phyloP scores from a whole-genome alignment of 2,329 filamentous ascomycete species.

The Neopestalotiopsis rosae region DNA sequence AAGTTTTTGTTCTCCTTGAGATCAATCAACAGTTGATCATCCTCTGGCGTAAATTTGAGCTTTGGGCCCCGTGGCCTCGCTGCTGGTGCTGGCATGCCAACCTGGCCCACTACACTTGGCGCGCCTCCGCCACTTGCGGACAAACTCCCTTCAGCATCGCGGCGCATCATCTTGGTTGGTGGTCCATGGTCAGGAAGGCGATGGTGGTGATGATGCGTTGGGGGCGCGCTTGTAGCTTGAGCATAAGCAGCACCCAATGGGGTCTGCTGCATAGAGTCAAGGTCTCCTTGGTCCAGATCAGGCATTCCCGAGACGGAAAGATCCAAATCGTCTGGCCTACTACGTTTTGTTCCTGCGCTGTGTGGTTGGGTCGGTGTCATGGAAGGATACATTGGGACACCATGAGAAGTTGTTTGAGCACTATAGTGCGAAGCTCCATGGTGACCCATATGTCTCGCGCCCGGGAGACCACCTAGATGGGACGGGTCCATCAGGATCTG shows the following conservation, averaged over 20 bases:
- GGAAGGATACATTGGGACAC: conserved; percentile 58
- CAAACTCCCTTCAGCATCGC: conserved; percentile 56
- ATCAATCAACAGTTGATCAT: conserved; percentile 86
- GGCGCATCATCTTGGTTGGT: conserved; percentile 70
- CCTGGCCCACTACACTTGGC: conserved; percentile 85
- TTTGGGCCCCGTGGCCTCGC: conserved; percentile 84
- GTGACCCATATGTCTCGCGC: conserved; percentile 53
- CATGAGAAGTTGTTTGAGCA: conserved; percentile 48
- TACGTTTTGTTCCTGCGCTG: conserved; percentile 52
- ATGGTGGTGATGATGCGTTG: conserved; percentile 77
- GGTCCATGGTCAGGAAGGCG: conserved; percentile 76
- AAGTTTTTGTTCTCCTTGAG: conserved; percentile 94
- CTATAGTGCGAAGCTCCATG: conserved; percentile 61
- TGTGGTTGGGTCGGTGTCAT: conserved; percentile 46
- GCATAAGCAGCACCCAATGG: conserved; percentile 58
- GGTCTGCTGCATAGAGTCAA: conserved; percentile 60
- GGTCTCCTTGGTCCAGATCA: conserved; percentile 59
- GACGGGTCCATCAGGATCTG: conserved; percentile 62
- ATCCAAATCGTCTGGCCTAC: conserved; percentile 64
- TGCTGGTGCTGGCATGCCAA: conserved; percentile 85
- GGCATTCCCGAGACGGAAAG: conserved; percentile 55
- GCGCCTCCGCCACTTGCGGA: conserved; percentile 59
- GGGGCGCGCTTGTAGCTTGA: conserved; percentile 51
- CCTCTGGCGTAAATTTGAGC: conserved; percentile 91
- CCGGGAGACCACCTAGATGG: conserved; percentile 57